Conservation (phyloP, 768 basidiomycete species). For the Psilocybe azurescens region DNA sequence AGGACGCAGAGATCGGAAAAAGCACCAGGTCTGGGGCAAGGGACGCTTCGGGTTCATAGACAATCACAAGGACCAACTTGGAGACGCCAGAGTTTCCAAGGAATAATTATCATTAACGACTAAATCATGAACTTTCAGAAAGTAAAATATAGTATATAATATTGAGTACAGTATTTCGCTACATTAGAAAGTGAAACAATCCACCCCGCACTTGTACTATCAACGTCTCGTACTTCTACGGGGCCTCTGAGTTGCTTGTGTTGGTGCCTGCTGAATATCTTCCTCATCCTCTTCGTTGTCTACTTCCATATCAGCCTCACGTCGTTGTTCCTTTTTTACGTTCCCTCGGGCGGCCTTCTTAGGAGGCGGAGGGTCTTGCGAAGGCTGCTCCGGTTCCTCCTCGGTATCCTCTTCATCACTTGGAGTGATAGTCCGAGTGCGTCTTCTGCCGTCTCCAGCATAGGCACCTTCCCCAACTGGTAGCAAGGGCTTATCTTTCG, state of each 20-base stretch:
- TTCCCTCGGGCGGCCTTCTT: slow-evolving; percentile 14
- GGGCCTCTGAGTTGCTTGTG: slow-evolving; percentile 29
- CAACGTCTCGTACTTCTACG: slow-evolving; percentile 32
- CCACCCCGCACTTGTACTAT: background rate
- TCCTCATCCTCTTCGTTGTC: slow-evolving; percentile 41
- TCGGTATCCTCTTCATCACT: slow-evolving; percentile 51
- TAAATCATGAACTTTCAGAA: slow-evolving; percentile 9
- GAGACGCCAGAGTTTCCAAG: slow-evolving; percentile 50
- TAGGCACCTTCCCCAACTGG: slow-evolving; percentile 75
- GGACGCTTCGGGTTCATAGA: slow-evolving; percentile 87
- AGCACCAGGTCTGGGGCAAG: slow-evolving; percentile 84
- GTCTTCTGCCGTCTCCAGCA: slow-evolving; percentile 53
- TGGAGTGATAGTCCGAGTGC: slow-evolving; percentile 34
- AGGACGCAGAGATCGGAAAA: slow-evolving; percentile 68
- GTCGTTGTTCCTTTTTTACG: slow-evolving; percentile 18
- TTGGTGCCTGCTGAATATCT: slow-evolving; percentile 15
- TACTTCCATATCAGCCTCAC: slow-evolving; percentile 45
- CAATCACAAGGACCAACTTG: slow-evolving; percentile 31
- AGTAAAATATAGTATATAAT: slow-evolving; percentile 11
- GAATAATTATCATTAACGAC: slow-evolving; percentile 17
- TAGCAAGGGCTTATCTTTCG: slow-evolving; percentile 47
- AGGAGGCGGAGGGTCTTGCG: slow-evolving; percentile 31
- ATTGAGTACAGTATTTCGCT: background rate
- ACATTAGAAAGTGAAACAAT: background rate
- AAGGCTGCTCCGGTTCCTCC: slow-evolving; percentile 41